Percentiles rank a stretch among this genome's conserved stretches.
phyloP scores from a whole-genome alignment of 768 basidiomycete species.

The Leccinum fibrillosum region DNA sequence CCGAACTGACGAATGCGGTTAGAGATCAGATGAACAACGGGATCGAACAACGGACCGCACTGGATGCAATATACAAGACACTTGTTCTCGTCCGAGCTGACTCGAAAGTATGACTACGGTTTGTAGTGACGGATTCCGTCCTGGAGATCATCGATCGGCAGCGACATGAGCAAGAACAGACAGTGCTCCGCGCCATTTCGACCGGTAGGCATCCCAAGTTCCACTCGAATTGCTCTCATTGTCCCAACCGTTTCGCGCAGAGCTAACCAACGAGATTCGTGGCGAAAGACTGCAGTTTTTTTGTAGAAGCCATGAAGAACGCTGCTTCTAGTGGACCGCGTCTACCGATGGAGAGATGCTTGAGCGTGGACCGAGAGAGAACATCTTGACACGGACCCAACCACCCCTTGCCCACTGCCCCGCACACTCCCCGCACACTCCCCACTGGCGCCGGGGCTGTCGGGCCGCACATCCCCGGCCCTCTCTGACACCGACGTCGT shows the following conservation, averaged over 20 bases:
- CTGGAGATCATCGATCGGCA: constrained; percentile 65
- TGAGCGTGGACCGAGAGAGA: no score
- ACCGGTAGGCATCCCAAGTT: constrained; percentile 43
- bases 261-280: constrained; percentile 78
- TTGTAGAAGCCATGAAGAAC: constrained; percentile 83
- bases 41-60: constrained; percentile 38
- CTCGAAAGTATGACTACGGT: constrained; percentile 1
- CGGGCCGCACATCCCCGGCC: no score
- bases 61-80: constrained; percentile 30
- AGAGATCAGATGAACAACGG: constrained; percentile 39
- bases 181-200: constrained; percentile 59
- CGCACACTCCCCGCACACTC: no score
- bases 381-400: no score
- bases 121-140: constrained; percentile 53
- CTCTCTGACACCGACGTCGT: no score
- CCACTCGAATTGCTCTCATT: not conserved
- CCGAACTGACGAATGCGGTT: constrained; percentile 36
- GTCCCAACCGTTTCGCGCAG: constrained; percentile 34
- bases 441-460: no score
- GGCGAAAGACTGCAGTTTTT: constrained; percentile 77
- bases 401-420: no score
- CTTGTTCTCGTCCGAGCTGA: constrained; percentile 4
- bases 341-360: no score
- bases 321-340: no score
- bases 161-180: constrained; percentile 65